Evolutionary conservation across 108 stramenopile species (phyloP), one percentile per base, ranked within the genome.

Genomic region (Nitzschia sp.): DNA sequence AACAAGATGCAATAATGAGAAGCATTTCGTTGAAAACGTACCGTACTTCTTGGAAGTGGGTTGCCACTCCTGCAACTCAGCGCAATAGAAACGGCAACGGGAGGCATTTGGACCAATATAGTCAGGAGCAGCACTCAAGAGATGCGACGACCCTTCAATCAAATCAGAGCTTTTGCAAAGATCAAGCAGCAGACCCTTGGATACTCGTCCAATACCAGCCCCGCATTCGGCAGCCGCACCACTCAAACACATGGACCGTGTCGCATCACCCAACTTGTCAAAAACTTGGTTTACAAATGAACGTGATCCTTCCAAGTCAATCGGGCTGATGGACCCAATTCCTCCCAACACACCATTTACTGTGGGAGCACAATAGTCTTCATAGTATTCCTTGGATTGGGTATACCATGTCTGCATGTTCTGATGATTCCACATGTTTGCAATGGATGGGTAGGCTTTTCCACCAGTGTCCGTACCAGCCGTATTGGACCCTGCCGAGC

Each of bases 271-370:
- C 40, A 69, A 56, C 21, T n/a, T 61, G 17, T 46, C 43, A 21
- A 62, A 42, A 53, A 86, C 20, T 41, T 67, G 29, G 48, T 73
- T 51, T 34, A 95, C 39, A 73, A 97, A 97, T 15, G 55, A 17
- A 7, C 55, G 25, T 1, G 95, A 96, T 22, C 85, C 96, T 14
- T 75, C 71, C 24, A 97, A 76, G 62, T 97, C 96, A n/a, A 61
- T 55, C 51, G 83, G 71, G 0, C 90, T 86, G 44, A 97, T 67
- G 17, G 62, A 67, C 1, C 91, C 95, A 77, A 93, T 94, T 19
- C 95, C 95, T 17, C 96, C 95, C 29, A 97, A 61, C 7, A 97
- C 91, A 7, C 95, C 95, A 67, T 96, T 88, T 3, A 95, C 75
- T 7, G 92, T 90, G 7, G 84, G 67, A 9, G 84, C 77, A 62